Conservation (phyloP, 441 rosid species). For the Populus trichocarpa region DNA sequence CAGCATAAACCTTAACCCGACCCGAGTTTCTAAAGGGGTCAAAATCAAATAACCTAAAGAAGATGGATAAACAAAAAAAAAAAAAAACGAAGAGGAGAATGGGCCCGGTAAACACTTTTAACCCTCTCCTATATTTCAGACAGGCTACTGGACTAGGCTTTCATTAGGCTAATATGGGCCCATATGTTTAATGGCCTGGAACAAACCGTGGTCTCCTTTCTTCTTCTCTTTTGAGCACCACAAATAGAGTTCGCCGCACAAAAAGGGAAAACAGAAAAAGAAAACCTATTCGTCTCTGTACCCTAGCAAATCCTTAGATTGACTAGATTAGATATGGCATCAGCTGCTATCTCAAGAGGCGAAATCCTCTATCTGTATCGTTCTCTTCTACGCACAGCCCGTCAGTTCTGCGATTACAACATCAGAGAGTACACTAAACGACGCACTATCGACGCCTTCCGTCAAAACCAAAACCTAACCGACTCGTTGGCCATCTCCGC, state of each 20-base stretch:
- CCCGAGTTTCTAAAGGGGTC: no score
- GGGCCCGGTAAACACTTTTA: no score
- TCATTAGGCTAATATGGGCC: no score
- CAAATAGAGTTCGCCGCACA: neutral
- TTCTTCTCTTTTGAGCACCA: neutral
- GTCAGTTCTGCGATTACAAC: slow-evolving; percentile 74
- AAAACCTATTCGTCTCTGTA: neutral
- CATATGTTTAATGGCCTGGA: no score
- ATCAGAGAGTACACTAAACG: slow-evolving; percentile 74
- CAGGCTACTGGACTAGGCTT: no score
- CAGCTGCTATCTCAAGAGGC: slow-evolving; percentile 26
- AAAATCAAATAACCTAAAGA: no score
- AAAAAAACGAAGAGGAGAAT: no score
- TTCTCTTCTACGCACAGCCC: slow-evolving; percentile 65
- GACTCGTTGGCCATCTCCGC: slow-evolving; percentile 42
- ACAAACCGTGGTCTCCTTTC: neutral
- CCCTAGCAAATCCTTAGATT: neutral
- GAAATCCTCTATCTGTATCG: slow-evolving; percentile 58
- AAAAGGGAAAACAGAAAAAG: neutral
- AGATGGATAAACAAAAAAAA: no score
- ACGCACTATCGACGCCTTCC: slow-evolving; percentile 64
- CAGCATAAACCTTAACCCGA: no score
- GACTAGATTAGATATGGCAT: slow-evolving; percentile 17
- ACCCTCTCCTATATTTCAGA: no score
- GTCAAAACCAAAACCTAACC: slow-evolving; percentile 38